Base-by-base conservation (phyloP, 2,329 filamentous ascomycete species). In the Clarireedia homoeocarpa region DNA sequence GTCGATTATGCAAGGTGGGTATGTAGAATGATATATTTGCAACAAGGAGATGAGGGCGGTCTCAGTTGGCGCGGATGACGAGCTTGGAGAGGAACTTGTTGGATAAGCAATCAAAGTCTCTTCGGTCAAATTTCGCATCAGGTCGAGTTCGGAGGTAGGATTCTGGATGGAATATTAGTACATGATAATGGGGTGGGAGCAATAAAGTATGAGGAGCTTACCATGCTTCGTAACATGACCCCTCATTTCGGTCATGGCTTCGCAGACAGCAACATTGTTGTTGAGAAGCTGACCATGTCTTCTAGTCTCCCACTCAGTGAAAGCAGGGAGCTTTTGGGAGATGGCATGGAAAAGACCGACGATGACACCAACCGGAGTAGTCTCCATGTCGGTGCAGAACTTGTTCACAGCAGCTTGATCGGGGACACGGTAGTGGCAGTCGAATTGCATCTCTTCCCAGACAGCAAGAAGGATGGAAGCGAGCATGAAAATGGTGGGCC, bases 371-470 rank as follows among this genome's bases (percentile, higher is more conserved):
- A 97, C 91, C 0, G 92, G 92, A 6, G 88, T 95, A 9, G 88
- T 89, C 76, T 97, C 92, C 92, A 97, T 97, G 69, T 97, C 92
- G 57, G 78, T 83, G 77, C 91, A 96, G 79, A 97, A 97, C 75
- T 95, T 96, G 69, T 92, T 84, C 60, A 96, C 91, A 5, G 88
- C 87, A 50, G 81, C 79, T 53, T 87, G 81, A 70, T 96, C 91
- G 4, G 89, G 90, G 3, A 95, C 86, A 52, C 92, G 88, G 79
- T 96, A 97, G 75, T 96, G 89, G 79, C 89, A 95, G 75, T 97
- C 92, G 69, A 96, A 97, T 72, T 97, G 91, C 84, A 97, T 96
- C 79, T 96, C 88, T 72, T 97, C 92, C 92, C 92, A 97, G 20
- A 97, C 90, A 10, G 89, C 89, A 48, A 97, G 80, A 36, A 97